Base-by-base conservation (phyloP, 345 rosid genomes). In the Litchi chinensis region DNA sequence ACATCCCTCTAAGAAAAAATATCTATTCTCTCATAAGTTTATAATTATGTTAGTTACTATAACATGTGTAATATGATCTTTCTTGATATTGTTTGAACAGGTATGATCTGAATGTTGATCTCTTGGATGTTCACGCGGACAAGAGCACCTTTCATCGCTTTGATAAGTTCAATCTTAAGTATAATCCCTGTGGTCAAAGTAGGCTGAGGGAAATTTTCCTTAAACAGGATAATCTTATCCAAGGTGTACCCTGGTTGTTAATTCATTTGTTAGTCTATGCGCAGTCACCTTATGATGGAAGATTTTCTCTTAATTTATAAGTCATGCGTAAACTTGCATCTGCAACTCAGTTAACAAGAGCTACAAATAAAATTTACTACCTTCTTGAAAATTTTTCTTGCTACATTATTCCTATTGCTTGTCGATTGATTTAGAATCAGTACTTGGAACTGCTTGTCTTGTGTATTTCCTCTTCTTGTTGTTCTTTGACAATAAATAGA, bases 181-280 rank as follows among this genome's bases (percentile, higher is more conserved):
- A 97, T 73, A 97, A 97, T 88, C 99, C 99, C 32, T 97, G 99
- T 75, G 99, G 99, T 75, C 99, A 97, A 86, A 97, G 99, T 88
- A 89, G 99, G 85, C 98, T 97, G 43, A 89, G 99, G 89, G 99
- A 97, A 83, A 97, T 97, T 80, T 97, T 97, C 87, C 98, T 97
- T 75, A 97, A 97, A 87, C 99, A 97, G 84, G 99, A 97, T 74
- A 97, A 97, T 87, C 98, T 97, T 66, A 92, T 97, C 78, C 99
- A 97, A 92, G 99, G 99, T 92, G 86, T 74, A 19, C 21, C 26
- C 73, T 73, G 44, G n/a, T 44, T 63, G 21, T 60, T 77, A 16
- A 56, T 60, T 82, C 66, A 22, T 41, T 57, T 48, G 11, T 71
- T 79, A 54, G 68, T 65, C 52, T 37, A 76, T 13, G 67, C 24